Evolutionary conservation across 805 yeast species (phyloP).

Genomic region (Candida silvicultrix): DNA sequence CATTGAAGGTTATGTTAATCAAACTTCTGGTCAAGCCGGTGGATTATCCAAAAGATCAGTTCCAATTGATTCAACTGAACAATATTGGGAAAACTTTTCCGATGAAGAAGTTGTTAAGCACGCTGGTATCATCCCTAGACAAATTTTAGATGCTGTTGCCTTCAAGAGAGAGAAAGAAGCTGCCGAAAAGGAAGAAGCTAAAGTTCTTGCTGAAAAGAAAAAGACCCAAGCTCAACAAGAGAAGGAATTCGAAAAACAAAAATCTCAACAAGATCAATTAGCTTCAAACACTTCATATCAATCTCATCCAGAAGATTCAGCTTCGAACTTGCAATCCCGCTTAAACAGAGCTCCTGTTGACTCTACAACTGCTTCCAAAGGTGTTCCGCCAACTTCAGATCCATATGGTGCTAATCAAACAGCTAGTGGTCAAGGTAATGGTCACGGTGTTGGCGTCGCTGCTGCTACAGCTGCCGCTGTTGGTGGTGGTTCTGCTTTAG

Average conservation of each 20-base stretch:
- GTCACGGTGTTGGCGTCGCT: background rate
- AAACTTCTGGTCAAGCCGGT: background rate
- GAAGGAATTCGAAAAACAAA: background rate
- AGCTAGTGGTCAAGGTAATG: background rate
- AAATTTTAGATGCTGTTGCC: slow-evolving; percentile 6
- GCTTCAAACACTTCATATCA: slow-evolving; percentile 9
- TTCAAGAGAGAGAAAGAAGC: slow-evolving; percentile 1
- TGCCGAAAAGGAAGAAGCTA: background rate
- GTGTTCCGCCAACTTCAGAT: slow-evolving; percentile 9
- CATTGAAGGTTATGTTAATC: slow-evolving; percentile 9
- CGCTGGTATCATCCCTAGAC: slow-evolving; percentile 10
- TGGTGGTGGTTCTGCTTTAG: slow-evolving; percentile 1
- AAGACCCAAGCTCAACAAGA: background rate
- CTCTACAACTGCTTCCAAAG: slow-evolving; percentile 16
- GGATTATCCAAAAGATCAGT: slow-evolving; percentile 4
- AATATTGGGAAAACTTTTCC: slow-evolving; percentile 9
- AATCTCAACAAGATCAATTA: background rate
- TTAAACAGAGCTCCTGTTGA: background rate
- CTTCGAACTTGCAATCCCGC: slow-evolving; percentile 5
- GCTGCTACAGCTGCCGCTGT: slow-evolving; percentile 1
- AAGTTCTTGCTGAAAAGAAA: background rate
- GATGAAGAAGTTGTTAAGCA: slow-evolving; percentile 10
- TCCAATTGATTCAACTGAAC: slow-evolving; percentile 8
- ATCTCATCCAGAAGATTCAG: slow-evolving; percentile 3
- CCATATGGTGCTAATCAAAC: background rate